Evolutionary conservation across 192 early-diverging fungal species (phyloP), one percentile per base, ranked within the genome.

Genomic region (Phlyctochytrium planicorne): DNA sequence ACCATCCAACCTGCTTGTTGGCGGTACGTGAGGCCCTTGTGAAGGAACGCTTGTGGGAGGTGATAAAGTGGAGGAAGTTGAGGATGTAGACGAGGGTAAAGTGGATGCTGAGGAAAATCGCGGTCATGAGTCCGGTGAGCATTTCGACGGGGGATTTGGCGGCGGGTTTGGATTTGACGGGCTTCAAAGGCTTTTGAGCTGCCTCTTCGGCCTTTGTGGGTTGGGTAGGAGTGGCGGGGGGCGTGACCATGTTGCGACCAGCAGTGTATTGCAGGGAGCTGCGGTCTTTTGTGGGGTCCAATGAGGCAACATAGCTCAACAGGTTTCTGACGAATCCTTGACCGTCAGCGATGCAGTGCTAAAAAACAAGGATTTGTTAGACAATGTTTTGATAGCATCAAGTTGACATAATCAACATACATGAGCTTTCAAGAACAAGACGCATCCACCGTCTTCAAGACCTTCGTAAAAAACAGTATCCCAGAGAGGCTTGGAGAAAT

Each of bases 241-340:
- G n/a, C n/a, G n/a, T n/a, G n/a, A n/a, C n/a, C n/a, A n/a, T n/a
- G 74, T 64, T 30, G 14, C 36, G 50, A n/a, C 64, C 65, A n/a
- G 71, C 74, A 14, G 17, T 60, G 53, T 72, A 76, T 40, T 68
- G 65, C 20, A 67, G 32, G 1, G 16, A 17, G 10, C 14, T 25
- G 2, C 31, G 12, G 29, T 73, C 74, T 16, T 53, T 59, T 0
- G 55, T 66, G 10, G 72, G 67, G 37, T 69, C 66, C 6, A 62
- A 32, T 0, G 56, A 24, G 23, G 67, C 56, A 30, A 76, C 68
- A 47, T 64, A 70, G 20, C 31, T 23, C 25, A 78, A 47, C 14
- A 78, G 61, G 25, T 12, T 36, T 4, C 73, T 33, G n/a, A 78
- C 76, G 36, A 78, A 78, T 1, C 72, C 76, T 36, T 78, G 76